Evolutionary conservation across 176 grass and related monocot genomes (phyloP), one percentile per base, ranked within the genome.

Genomic region (Oryza australiensis): DNA sequence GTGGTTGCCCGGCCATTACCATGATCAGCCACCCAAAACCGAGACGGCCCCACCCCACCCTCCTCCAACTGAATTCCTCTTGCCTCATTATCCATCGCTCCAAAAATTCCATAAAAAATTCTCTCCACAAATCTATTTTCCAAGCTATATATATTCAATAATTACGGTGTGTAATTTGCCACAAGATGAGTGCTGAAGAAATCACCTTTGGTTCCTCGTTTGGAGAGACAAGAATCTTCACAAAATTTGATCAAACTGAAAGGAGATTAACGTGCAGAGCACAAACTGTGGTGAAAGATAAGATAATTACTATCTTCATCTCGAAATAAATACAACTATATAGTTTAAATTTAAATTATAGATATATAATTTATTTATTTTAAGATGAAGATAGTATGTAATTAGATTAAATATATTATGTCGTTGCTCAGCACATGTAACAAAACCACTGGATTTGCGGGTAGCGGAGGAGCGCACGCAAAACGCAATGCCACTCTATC

Each of bases 1-100:
- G 66, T 81, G 73, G 86, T 72, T 77, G 64, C n/a, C 6, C 16
- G 37, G 49, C 41, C 86, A 72, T 33, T 66, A 42, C 67, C 86
- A 73, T 67, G 64, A 68, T 27, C 62, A 69, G 29, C 13, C 29
- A 75, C 42, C 72, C 59, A 83, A 46, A n/a, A 22, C 8, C 20
- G 45, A 37, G 28, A 38, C 15, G 80, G 68, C 1, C 60, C 78
- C 66, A 67, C 20, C 62, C 74, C 41, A 5, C 34, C 34, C 5
- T 8, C 38, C 1, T 9, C 78, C 53, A 86, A 60, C 9, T 60
- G 55, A 60, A 23, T 60, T 24, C 22, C 28, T 67, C 7, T 37
- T 68, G 34, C 60, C 77, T 77, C 55, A 11, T 60, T 60, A 60
- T 60, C n/a, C 55, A 60, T 60, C 23, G 55, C 20, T 60, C 55